These are phyloP conservation scores for Postia placenta DNA, from an alignment of 768 basidiomycete genomes.

Conservation along the genomic window DNA sequence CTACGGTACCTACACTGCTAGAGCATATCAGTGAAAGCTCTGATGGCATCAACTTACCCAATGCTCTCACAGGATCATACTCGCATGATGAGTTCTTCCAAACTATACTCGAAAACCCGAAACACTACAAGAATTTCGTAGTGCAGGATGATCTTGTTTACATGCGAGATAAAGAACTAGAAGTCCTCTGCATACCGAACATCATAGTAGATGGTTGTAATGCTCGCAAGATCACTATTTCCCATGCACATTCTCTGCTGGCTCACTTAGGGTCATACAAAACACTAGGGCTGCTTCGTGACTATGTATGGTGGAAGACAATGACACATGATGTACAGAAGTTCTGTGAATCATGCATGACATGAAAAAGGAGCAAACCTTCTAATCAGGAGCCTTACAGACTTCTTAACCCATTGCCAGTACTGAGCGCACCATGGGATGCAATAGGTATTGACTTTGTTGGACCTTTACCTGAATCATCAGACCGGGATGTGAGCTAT, in stretches of 20 bases:
- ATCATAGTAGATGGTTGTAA: constrained; percentile 14
- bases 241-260: constrained; percentile 31
- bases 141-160: constrained; percentile 17
- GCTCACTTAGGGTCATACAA: constrained; percentile 32
- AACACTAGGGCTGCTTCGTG: constrained; percentile 25
- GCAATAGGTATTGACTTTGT: constrained; percentile 36
- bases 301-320: constrained; percentile 35
- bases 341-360: constrained; percentile 20
- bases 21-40: neutral
- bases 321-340: constrained; percentile 22
- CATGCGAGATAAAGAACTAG: constrained; percentile 6
- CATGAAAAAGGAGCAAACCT: constrained; percentile 17
- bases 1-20: neutral
- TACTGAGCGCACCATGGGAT: constrained; percentile 29
- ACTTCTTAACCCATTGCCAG: constrained; percentile 23
- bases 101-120: constrained; percentile 16
- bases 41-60: constrained; percentile 7
- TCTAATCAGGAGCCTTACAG: constrained; percentile 20
- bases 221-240: constrained; percentile 25
- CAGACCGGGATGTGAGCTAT: constrained; percentile 17
- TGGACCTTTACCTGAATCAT: constrained; percentile 25
- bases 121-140: constrained; percentile 22
- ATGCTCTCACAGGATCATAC: constrained; percentile 17
- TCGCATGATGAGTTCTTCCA: constrained; percentile 25
- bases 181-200: constrained; percentile 24